These are phyloP conservation scores for Tuber calosporum DNA, from an alignment of 495 filamentous ascomycete genomes.

Conservation along the genomic window DNA sequence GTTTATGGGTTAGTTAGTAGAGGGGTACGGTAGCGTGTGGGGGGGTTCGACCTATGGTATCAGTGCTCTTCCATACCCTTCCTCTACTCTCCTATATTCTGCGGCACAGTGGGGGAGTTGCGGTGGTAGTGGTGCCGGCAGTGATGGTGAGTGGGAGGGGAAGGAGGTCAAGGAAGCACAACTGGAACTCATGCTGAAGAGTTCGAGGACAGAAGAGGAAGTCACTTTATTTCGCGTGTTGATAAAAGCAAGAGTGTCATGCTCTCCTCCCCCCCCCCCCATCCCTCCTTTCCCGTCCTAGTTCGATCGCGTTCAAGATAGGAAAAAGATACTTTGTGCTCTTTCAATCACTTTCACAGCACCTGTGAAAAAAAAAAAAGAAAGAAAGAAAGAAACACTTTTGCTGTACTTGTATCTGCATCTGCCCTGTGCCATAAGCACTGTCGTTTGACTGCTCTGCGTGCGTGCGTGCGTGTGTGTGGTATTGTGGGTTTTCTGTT, in stretches of 20 bases:
- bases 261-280: not conserved
- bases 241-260: not conserved
- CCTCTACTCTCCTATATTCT: not conserved
- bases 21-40: not conserved
- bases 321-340: not conserved
- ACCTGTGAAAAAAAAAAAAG: not conserved
- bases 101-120: not conserved
- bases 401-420: not conserved
- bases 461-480: not conserved
- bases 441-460: not conserved
- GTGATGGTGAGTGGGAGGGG: not conserved
- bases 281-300: not conserved
- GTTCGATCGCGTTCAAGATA: not conserved
- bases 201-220: not conserved
- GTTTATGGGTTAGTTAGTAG: not conserved
- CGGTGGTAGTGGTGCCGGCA: not conserved
- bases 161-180: not conserved
- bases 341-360: not conserved
- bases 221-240: constrained; percentile 1
- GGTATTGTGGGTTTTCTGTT: constrained; percentile 5
- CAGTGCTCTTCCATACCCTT: not conserved
- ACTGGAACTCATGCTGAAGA: not conserved
- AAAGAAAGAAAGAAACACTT: no score
- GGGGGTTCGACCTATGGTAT: not conserved
- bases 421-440: not conserved